Percentiles rank a stretch among this genome's conserved stretches.
Conservation (phyloP, 192 early-diverging fungal species). For the Podila minutissima region DNA sequence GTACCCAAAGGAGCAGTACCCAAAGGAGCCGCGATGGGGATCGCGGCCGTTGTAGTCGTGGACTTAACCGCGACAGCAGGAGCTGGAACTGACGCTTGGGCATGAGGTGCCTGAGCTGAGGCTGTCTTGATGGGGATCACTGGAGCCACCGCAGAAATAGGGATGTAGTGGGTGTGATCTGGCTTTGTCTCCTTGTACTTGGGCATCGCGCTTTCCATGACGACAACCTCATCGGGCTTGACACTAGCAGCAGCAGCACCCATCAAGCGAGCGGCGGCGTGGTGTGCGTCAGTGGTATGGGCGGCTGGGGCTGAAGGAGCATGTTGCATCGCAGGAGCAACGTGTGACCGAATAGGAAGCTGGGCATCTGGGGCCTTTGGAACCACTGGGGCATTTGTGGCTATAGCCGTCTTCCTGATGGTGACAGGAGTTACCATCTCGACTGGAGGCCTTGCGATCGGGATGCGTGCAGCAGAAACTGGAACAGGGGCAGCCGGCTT, state of each 20-base stretch:
- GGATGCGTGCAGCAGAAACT: neutral
- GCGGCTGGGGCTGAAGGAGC: neutral
- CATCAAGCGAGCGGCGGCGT: neutral
- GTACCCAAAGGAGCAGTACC: neutral
- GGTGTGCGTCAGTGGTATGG: neutral
- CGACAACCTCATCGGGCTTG: constrained; percentile 1
- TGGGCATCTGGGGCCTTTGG: constrained; percentile 1
- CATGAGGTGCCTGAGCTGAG: neutral
- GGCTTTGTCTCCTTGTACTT: neutral
- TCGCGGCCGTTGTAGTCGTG: neutral
- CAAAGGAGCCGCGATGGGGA: neutral
- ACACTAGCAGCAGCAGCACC: neutral
- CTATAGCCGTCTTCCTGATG: too few relatives aligned
- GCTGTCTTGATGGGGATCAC: neutral
- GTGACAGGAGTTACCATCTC: neutral
- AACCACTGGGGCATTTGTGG: too few relatives aligned
- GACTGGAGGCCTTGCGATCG: neutral
- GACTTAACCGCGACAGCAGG: neutral
- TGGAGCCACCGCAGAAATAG: neutral
- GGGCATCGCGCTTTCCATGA: constrained; percentile 3
- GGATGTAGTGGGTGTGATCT: too few relatives aligned
- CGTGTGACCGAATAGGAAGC: neutral
- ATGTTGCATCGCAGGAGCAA: neutral
- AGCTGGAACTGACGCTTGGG: neutral
- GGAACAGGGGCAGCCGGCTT: neutral